phyloP scores from a whole-genome alignment of 306 rosid genomes.

The Trifolium fragiferum region DNA sequence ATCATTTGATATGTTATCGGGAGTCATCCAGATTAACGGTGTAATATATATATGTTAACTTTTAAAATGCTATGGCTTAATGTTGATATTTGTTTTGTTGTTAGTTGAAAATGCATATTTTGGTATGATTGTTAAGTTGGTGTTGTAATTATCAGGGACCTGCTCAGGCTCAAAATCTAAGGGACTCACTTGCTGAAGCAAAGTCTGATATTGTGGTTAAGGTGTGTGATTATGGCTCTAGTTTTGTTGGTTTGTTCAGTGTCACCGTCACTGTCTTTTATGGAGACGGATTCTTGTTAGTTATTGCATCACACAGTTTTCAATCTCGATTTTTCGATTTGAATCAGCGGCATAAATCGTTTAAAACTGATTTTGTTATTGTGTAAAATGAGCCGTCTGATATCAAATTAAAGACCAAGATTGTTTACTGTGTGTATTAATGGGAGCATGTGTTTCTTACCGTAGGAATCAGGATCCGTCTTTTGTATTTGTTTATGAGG shows the following conservation, averaged over 20 bases:
- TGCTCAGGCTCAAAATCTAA: conserved; percentile 95
- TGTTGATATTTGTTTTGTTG: background rate
- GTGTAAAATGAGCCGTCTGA: background rate
- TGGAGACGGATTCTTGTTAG: background rate
- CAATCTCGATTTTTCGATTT: background rate
- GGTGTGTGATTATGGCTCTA: conserved; percentile 52
- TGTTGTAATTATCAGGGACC: conserved; percentile 69
- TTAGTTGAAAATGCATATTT: background rate
- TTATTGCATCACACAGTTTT: background rate
- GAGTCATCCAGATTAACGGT: no score
- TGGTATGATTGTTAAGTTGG: conserved; percentile 28
- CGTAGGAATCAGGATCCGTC: background rate
- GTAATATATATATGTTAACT: background rate
- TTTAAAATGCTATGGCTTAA: background rate
- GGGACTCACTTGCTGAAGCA: conserved; percentile 87
- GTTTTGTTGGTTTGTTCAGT: background rate
- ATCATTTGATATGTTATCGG: no score
- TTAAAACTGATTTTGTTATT: no score
- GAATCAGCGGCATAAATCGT: background rate
- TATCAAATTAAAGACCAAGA: background rate
- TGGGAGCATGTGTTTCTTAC: background rate
- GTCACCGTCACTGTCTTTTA: background rate
- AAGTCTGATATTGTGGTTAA: conserved; percentile 91
- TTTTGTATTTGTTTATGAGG: background rate
- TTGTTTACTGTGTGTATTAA: background rate